phyloP scores from a whole-genome alignment of 139 green algal genomes.

The Dunaliella sp. region DNA sequence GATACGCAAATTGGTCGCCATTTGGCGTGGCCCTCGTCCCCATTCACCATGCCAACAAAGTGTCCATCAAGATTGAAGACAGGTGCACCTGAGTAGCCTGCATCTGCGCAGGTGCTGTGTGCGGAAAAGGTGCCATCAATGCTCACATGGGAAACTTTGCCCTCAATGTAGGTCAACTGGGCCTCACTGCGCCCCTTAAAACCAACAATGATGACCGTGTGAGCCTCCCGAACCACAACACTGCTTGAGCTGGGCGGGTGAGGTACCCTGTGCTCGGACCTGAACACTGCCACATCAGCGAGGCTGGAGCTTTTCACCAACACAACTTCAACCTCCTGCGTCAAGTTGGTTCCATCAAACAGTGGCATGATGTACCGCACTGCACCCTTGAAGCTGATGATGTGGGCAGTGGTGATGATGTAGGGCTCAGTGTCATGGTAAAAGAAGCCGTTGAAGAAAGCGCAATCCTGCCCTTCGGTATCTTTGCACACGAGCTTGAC shows the following conservation, averaged over 20 bases:
- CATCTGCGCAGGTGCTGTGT: background rate
- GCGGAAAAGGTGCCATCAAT: background rate
- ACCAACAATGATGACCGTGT: background rate
- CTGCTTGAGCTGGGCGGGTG: background rate
- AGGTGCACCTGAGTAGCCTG: background rate
- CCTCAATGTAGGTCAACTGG: background rate
- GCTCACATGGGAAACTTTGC: background rate
- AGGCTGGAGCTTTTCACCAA: background rate
- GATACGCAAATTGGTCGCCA: background rate
- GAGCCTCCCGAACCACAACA: background rate
- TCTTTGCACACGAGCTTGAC: background rate
- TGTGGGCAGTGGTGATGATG: background rate
- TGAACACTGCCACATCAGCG: background rate
- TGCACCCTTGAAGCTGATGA: background rate
- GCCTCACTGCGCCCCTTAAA: background rate
- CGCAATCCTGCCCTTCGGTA: background rate
- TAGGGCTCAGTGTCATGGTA: background rate
- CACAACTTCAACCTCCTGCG: background rate
- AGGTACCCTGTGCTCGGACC: background rate
- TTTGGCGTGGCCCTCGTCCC: background rate
- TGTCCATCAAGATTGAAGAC: background rate
- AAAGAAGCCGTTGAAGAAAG: background rate
- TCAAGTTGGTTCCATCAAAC: background rate
- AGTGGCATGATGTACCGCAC: background rate
- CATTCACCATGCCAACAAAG: background rate